Evolutionary conservation across 345 rosid genomes (phyloP), one percentile per base, ranked within the genome.

Genomic region (Adansonia digitata): DNA sequence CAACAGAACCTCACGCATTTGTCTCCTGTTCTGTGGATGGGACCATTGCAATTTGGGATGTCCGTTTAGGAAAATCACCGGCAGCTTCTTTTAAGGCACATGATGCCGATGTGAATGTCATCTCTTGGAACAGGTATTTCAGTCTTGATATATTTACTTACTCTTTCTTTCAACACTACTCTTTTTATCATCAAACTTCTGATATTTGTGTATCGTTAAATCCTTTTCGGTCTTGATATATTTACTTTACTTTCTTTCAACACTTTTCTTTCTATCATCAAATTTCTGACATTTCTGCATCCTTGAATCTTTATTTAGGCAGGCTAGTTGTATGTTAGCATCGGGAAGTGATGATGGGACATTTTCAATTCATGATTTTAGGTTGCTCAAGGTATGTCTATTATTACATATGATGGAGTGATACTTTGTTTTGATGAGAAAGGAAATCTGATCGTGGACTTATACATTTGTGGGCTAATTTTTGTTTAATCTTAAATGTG

Each of bases 311-410:
- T 69, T 48, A 18, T 71, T 69, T 80, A 95, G 97, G 89, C 80
- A 88, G 78, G 99, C 97, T 67, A 91, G 91, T 75, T 85, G 93
- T 81, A 90, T 95, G 94, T 78, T 95, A 85, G 99, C 97, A 52
- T 95, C 98, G 22, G 99, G 97, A 77, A 82, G 97, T 82, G 99
- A 95, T 79, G 98, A 95, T 51, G 99, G 99, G 59, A 82, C 94
- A 70, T 93, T 93, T 85, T 88, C 98, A 14, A 91, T 95, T 76
- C 96, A 82, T 62, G 99, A 95, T 83, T 93, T 95, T 78, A 87
- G 99, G 83, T 77, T 85, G 78, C 81, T 90, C 74, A 84, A 85
- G 83, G 93, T 91, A 79, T 35, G 65, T 45, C 63, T 69, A 5
- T 35, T 56, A 46, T 40, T 65, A 22, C n/a, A 27, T 51, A 42